phyloP scores from a whole-genome alignment of 257 asterid genomes.

The Cordia subcordata region DNA sequence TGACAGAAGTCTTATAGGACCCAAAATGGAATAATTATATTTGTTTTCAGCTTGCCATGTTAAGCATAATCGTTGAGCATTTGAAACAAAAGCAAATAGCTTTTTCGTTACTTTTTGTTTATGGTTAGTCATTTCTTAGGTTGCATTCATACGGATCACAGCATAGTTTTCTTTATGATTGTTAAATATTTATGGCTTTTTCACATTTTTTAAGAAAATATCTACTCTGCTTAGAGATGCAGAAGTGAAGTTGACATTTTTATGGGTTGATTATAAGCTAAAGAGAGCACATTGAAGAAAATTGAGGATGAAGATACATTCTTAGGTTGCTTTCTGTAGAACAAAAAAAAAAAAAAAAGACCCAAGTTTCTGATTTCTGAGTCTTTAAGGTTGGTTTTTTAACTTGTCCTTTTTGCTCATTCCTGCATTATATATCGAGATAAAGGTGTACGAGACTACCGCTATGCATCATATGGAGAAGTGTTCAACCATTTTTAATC shows the following conservation, averaged over 20 bases:
- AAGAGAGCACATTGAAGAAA: neutral
- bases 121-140: slow-evolving; percentile 2
- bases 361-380: no score
- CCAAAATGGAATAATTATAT: no score
- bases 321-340: slow-evolving; percentile 39
- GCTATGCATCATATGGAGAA: no score
- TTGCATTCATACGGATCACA: no score
- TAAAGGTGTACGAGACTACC: neutral
- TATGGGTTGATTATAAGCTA: neutral
- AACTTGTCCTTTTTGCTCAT: slow-evolving; percentile 10
- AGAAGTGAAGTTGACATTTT: neutral
- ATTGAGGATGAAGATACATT: slow-evolving; percentile 18
- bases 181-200: slow-evolving; percentile 3
- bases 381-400: slow-evolving; percentile 38
- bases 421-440: no score
- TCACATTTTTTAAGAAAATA: neutral
- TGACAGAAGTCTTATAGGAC: no score
- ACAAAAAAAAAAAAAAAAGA: no score
- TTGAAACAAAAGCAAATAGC: slow-evolving; percentile 18
- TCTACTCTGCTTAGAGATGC: neutral
- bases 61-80: no score
- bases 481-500: no score
- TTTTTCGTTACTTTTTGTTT: slow-evolving; percentile 3
- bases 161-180: slow-evolving; percentile 8
- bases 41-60: no score